Evolutionary conservation across 73 alveolate species (phyloP).

Genomic region (Paraurostyla sp.): DNA sequence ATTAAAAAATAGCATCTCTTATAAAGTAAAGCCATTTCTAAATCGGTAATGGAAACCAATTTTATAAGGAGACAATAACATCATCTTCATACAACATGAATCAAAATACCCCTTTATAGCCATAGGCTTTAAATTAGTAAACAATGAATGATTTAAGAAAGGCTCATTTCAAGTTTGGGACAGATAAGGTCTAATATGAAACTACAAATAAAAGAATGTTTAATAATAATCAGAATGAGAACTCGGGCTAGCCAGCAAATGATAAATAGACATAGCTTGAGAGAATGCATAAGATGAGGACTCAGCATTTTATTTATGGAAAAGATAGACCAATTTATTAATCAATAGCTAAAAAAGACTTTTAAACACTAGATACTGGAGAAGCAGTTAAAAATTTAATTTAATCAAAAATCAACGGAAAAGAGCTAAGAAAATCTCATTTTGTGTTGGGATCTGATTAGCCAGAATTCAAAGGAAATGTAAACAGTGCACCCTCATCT

Average conservation of each 20-base stretch:
- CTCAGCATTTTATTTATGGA: conserved; percentile 9
- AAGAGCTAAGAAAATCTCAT: conserved; percentile 29
- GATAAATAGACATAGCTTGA: not conserved
- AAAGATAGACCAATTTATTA: not conserved
- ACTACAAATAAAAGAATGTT: not conserved
- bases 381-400: not conserved
- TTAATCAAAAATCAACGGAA: not conserved
- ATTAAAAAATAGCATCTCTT: not conserved
- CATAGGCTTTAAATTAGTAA: not conserved
- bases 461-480: not conserved
- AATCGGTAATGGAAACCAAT: not conserved
- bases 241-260: not conserved
- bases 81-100: not conserved
- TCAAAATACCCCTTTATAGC: not conserved
- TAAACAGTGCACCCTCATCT: not conserved
- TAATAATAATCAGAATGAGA: not conserved
- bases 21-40: not conserved
- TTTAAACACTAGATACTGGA: not conserved
- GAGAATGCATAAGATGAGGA: conserved; percentile 28
- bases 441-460: not conserved
- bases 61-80: not conserved
- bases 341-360: conserved; percentile 20
- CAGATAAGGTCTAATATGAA: not conserved
- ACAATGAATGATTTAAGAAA: conserved; percentile 7
- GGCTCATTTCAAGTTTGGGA: conserved; percentile 15